Percentiles rank a stretch among this genome's conserved stretches.
These are phyloP conservation scores for Vaccinium corymbosum DNA, from an alignment of 148 eudicot genomes.

Conservation along the genomic window DNA sequence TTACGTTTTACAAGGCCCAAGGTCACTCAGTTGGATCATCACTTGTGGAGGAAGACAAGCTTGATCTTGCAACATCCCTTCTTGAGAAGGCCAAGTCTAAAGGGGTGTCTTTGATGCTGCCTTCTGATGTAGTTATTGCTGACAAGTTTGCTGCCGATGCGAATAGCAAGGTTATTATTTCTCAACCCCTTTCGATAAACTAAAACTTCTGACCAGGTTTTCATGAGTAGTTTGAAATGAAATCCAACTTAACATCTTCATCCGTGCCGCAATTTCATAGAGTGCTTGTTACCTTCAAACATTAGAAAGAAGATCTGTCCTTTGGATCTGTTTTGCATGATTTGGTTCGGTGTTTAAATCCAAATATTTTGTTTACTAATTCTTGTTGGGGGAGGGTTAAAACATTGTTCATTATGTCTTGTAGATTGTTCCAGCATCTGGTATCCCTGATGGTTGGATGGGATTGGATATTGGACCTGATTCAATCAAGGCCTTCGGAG, in stretches of 20 bases:
- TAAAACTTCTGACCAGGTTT: background rate
- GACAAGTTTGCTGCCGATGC: slow-evolving; percentile 92
- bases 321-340: background rate
- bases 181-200: background rate
- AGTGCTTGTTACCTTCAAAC: background rate
- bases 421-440: slow-evolving; percentile 79
- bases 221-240: background rate
- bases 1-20: slow-evolving; percentile 90
- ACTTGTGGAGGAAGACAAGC: slow-evolving; percentile 89
- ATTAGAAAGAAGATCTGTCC: too few species aligned
- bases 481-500: slow-evolving; percentile 65
- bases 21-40: slow-evolving; percentile 74
- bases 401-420: background rate
- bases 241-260: background rate
- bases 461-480: slow-evolving; percentile 97
- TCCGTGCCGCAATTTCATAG: background rate
- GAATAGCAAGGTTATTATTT: slow-evolving; percentile 61
- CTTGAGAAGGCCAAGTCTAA: slow-evolving; percentile 81
- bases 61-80: slow-evolving; percentile 77
- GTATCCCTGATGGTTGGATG: slow-evolving; percentile 97
- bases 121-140: slow-evolving; percentile 73
- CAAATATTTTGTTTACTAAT: background rate
- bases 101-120: slow-evolving; percentile 72
- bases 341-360: background rate
- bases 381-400: background rate